Evolutionary conservation across 2,329 filamentous ascomycete species (phyloP), one percentile per base, ranked within the genome.

Genomic region (Apiospora aurea): DNA sequence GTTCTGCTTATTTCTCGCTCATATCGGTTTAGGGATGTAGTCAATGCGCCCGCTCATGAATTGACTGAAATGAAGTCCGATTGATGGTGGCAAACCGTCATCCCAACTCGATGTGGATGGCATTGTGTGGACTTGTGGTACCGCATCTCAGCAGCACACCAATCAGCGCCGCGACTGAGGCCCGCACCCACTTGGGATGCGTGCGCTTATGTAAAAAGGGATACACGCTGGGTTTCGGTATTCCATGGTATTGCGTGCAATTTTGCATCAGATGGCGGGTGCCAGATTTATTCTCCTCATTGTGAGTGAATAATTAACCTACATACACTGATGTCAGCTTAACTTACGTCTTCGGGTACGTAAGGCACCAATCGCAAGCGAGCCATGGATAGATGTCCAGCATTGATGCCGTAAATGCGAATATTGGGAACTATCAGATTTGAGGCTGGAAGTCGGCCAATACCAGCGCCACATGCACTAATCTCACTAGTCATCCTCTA

Each of bases 401-500:
- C 53, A 61, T 61, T 38, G 53, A 61, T 61, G 10, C 53, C 29
- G 29, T 38, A 21, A 61, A 61, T 38, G 53, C 29, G 16, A 38
- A 38, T 7, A 61, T 21, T 34, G 34, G 29, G 49, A 51, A 21
- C 34, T n/a, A 34, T 64, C 34, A 41, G 34, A 64, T 41, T 64
- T 64, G 57, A 64, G 57, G 57, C 57, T 64, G 57, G 57, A 64
- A 64, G n/a, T 41, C 41, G 41, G 57, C n/a, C 57, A 61, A 61
- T 61, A 38, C 29, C 29, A 57, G 24, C 53, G 34, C 18, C 53
- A 49, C 46, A 21, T 49, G 46, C 46, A 61, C 53, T 61, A 61
- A 34, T 61, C 34, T 18, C 41, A 43, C 34, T 38, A 61, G 53
- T 61, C 29, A 61, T n/a, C 46, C n/a, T n/a, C n/a, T 38, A 38